Percentiles rank a stretch among this genome's conserved stretches.
Evolutionary conservation across 495 filamentous ascomycete species (phyloP).

Genomic region (Penicillium manginii): DNA sequence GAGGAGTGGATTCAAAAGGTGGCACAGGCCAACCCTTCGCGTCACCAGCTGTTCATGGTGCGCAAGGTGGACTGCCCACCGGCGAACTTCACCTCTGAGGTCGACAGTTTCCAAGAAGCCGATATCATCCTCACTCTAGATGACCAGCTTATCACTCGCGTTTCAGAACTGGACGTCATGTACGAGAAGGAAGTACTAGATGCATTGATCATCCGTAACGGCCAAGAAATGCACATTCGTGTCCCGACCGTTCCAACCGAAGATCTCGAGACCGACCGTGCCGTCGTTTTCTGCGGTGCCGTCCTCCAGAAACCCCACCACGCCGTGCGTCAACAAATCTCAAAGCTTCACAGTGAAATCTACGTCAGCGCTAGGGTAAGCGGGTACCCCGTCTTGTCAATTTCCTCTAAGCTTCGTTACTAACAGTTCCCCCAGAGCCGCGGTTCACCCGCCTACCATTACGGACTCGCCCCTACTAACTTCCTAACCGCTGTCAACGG

Average conservation of each 20-base stretch:
- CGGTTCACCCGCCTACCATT: slow-evolving; percentile 88
- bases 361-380: slow-evolving; percentile 85
- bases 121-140: slow-evolving; percentile 94
- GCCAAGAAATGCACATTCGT: slow-evolving; percentile 74
- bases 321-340: slow-evolving; percentile 95
- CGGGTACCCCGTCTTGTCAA: slow-evolving; percentile 3
- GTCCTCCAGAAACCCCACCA: slow-evolving; percentile 93
- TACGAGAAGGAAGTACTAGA: slow-evolving; percentile 85
- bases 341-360: slow-evolving; percentile 93
- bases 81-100: slow-evolving; percentile 38
- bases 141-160: slow-evolving; percentile 86
- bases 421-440: slow-evolving; percentile 49
- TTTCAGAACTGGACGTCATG: slow-evolving; percentile 94
- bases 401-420: not conserved
- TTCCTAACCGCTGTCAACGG: slow-evolving; percentile 97
- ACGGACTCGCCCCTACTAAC: slow-evolving; percentile 92
- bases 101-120: slow-evolving; percentile 71
- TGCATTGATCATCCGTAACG: slow-evolving; percentile 84
- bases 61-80: slow-evolving; percentile 84
- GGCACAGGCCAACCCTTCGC: slow-evolving; percentile 79
- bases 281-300: slow-evolving; percentile 93
- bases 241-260: slow-evolving; percentile 87
- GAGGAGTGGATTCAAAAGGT: slow-evolving; percentile 95
- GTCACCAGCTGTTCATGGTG: slow-evolving; percentile 98
- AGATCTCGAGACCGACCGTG: slow-evolving; percentile 89